Evolutionary conservation across 768 basidiomycete genomes (phyloP), one percentile per base, ranked within the genome.

Genomic region (Strobilomyces confusus): DNA sequence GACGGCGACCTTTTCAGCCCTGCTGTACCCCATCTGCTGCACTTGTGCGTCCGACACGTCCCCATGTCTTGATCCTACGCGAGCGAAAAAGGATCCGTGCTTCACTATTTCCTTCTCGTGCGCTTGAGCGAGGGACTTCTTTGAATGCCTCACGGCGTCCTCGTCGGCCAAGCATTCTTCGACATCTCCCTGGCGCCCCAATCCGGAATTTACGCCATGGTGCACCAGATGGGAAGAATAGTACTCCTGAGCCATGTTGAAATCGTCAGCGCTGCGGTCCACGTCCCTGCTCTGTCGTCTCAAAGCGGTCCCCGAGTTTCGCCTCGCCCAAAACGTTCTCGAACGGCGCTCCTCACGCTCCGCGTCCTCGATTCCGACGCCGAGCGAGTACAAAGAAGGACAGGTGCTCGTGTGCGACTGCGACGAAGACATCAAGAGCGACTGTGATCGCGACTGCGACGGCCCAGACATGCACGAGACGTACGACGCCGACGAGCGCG

Each of bases 41-140:
- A 26, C 26, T 25, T 52, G 56, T 11, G 58, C 52, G 9, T 54
- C 41, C 17, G n/a, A 40, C 5, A 15, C 26, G 9, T 36, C 44
- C 11, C 36, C 41, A 6, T 60, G 50, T 60, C 61, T 69, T 65
- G 71, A 25, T 61, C 69, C 52, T 20, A 33, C 44, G 12, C 52
- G 63, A 15, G 44, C 55, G 36, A 66, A 53, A 14, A 57, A 6
- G 5, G 58, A 58, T 8, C 64, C 68, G 36, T 69, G 70, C 51
- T 72, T 72, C 43, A 65, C 66, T 4, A 62, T 62, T 4, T 71
- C 67, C 9, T 67, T 65, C 4, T 54, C 49, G 1, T 42, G 40
- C 11, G 26, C 15, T 12, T 29, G 40, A 7, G 19, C 14, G 15
- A 2, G 3, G 34, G 37, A 33, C 9, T 53, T 37, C 26, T 41